Evolutionary conservation across 164 flowering plant species (phyloP).

Genomic region (Vitis rupestris): DNA sequence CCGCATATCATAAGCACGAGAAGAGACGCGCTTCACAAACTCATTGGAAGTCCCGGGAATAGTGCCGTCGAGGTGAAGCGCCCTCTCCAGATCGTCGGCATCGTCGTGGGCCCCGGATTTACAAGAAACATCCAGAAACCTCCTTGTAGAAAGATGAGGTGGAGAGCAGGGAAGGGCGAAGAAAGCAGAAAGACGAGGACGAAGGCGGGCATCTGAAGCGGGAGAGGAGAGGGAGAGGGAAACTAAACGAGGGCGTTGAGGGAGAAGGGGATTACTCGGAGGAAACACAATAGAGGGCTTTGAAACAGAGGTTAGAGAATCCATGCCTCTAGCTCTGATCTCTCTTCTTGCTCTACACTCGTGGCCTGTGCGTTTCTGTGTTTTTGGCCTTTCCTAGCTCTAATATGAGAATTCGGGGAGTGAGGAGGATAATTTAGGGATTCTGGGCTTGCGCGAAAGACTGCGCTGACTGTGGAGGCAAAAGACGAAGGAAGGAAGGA

Average conservation of each 20-base stretch:
- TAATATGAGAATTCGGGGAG: background rate
- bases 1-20: constrained; percentile 94
- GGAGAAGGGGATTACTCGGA: constrained; percentile 25
- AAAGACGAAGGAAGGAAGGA: background rate
- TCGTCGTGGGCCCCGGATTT: constrained; percentile 16
- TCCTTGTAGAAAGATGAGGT: constrained; percentile 14
- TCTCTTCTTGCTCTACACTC: background rate
- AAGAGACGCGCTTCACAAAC: constrained; percentile 89
- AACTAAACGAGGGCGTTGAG: constrained; percentile 18
- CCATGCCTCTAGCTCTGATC: constrained; percentile 35
- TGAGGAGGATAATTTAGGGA: background rate
- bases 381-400: too few relatives aligned
- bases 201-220: background rate
- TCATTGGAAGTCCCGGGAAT: constrained; percentile 81
- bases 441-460: constrained; percentile 13
- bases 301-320: constrained; percentile 61
- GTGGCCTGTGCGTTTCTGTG: background rate
- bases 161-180: constrained; percentile 15
- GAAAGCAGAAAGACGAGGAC: constrained; percentile 13
- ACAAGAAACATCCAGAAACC: constrained; percentile 17
- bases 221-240: constrained; percentile 2
- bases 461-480: background rate
- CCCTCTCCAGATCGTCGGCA: constrained; percentile 58
- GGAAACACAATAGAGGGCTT: constrained; percentile 50
- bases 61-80: constrained; percentile 78